Percentiles rank a stretch among this genome's conserved stretches.
These are phyloP conservation scores for Cladosporium velox DNA, from an alignment of 2,329 filamentous ascomycete species.

Conservation along the genomic window DNA sequence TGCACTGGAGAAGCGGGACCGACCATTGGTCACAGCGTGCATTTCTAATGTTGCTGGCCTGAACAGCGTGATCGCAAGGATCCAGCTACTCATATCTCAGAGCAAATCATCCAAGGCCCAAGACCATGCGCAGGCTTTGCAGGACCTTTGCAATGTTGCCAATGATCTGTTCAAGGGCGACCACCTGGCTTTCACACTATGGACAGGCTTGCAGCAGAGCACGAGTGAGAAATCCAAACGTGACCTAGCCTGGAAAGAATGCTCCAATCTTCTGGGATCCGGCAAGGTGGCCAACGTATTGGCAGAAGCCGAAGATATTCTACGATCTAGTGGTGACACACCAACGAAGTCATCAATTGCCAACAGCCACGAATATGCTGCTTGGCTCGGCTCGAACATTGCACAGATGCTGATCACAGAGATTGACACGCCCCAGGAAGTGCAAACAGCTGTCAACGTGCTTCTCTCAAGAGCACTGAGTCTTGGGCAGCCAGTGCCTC, in stretches of 20 bases:
- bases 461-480: constrained; percentile 63
- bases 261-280: constrained; percentile 59
- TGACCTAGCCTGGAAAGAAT: constrained; percentile 64
- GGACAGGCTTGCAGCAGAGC: constrained; percentile 46
- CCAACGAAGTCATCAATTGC: constrained; percentile 63
- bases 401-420: constrained; percentile 59
- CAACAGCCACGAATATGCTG: constrained; percentile 64
- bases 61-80: constrained; percentile 63
- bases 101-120: neutral
- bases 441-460: neutral
- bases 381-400: constrained; percentile 72
- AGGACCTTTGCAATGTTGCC: constrained; percentile 48
- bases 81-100: constrained; percentile 8
- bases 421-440: constrained; percentile 42
- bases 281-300: constrained; percentile 60
- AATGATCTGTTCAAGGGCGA: constrained; percentile 47
- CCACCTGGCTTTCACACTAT: constrained; percentile 47
- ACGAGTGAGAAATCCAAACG: constrained; percentile 47
- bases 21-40: constrained; percentile 60
- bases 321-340: constrained; percentile 46
- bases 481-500: constrained; percentile 62
- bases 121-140: constrained; percentile 20
- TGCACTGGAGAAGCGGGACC: constrained; percentile 50
- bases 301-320: constrained; percentile 60
- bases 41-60: constrained; percentile 74